Percentiles rank a stretch among this genome's conserved stretches.
phyloP scores from a whole-genome alignment of 176 grass and related monocot genomes.

The Aegilops umbellulata region DNA sequence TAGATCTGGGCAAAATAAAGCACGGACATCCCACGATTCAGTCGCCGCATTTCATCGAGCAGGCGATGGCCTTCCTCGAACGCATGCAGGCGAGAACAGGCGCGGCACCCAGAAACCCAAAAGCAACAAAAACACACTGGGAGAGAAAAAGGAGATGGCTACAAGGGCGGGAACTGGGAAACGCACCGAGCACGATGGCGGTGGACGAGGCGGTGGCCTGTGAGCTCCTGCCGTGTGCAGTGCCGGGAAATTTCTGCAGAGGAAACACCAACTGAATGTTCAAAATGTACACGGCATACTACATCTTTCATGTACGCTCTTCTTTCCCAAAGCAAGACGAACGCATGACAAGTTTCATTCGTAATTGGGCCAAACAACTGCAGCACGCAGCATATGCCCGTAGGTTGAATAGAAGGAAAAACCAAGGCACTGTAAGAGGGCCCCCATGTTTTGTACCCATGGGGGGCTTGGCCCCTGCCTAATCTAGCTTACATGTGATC shows the following conservation, averaged over 20 bases:
- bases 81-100: neutral
- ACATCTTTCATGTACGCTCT: neutral
- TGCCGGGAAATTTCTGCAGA: neutral
- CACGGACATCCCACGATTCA: too few species aligned
- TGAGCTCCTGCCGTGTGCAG: neutral
- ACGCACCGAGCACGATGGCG: constrained; percentile 4
- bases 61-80: neutral
- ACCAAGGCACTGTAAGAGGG: neutral
- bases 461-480: too few species aligned
- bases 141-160: neutral
- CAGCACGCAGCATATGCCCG: neutral
- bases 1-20: neutral
- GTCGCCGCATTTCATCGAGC: neutral
- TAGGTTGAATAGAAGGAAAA: neutral
- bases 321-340: neutral
- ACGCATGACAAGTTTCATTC: neutral
- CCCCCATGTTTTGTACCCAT: too few species aligned
- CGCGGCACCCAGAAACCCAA: neutral
- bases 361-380: neutral
- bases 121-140: neutral
- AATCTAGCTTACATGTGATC: too few species aligned
- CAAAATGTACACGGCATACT: neutral
- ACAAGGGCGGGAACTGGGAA: neutral
- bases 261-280: neutral
- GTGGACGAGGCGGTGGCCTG: neutral